Conservation (phyloP, 108 stramenopile species). For the Nitzschia sp. region DNA sequence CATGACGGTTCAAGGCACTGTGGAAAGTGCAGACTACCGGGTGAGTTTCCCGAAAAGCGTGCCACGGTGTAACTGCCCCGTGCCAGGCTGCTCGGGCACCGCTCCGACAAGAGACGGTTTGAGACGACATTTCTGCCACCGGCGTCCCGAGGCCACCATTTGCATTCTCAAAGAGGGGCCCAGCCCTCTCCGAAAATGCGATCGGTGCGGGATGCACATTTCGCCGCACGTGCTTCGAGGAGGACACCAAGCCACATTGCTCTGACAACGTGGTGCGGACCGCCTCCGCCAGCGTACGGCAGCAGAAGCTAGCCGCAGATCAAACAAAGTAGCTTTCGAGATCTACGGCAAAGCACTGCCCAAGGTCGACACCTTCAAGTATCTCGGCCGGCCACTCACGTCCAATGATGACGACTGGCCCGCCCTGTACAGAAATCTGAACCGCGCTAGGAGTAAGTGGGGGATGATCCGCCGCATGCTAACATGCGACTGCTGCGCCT, state of each 20-base stretch:
- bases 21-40: neutral
- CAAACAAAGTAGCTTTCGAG: neutral
- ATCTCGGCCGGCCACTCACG: neutral
- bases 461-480: neutral
- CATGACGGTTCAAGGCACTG: neutral
- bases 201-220: neutral
- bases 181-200: neutral
- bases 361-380: neutral
- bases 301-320: neutral
- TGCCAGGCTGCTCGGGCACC: neutral
- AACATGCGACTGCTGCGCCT: neutral
- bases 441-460: neutral
- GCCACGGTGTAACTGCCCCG: neutral
- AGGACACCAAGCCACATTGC: neutral
- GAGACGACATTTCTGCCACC: neutral
- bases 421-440: neutral
- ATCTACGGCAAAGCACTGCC: neutral
- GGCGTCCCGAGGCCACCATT: neutral
- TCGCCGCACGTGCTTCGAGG: neutral
- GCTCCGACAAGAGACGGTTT: neutral
- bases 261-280: neutral
- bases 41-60: neutral
- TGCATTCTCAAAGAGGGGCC: neutral
- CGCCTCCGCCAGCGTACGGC: neutral
- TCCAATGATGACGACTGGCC: neutral